Percentiles rank a stretch among this genome's conserved stretches.
Evolutionary conservation across 2,329 filamentous ascomycete genomes (phyloP).

Genomic region (Chaetothyriales sp.): DNA sequence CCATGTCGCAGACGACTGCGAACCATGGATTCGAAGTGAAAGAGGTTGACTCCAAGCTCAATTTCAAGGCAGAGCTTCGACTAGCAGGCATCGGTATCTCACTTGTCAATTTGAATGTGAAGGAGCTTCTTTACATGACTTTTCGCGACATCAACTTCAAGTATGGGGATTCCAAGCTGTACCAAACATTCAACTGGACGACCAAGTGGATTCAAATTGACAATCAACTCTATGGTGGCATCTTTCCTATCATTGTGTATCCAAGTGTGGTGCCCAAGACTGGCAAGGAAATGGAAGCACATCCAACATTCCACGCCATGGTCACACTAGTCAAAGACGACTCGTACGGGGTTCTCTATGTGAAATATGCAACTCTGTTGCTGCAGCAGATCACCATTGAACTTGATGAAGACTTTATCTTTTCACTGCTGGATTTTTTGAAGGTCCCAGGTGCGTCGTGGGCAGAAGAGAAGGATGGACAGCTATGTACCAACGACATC

Average conservation of each 20-base stretch:
- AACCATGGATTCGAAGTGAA: conserved; percentile 82
- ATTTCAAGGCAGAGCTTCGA: conserved; percentile 76
- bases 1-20: conserved; percentile 43
- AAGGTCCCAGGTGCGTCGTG: conserved; percentile 85
- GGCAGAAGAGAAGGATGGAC: conserved; percentile 69
- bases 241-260: conserved; percentile 94
- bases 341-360: conserved; percentile 92
- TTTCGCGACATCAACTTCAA: conserved; percentile 82
- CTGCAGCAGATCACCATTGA: conserved; percentile 97
- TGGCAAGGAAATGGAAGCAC: conserved; percentile 87
- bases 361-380: conserved; percentile 91
- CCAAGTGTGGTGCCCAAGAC: conserved; percentile 96
- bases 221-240: conserved; percentile 94
- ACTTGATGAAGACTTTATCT: conserved; percentile 95
- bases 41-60: conserved; percentile 73
- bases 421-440: conserved; percentile 84
- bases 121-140: conserved; percentile 85
- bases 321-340: conserved; percentile 94
- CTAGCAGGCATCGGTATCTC: conserved; percentile 87
- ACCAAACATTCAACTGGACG: conserved; percentile 78
- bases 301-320: conserved; percentile 85
- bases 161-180: conserved; percentile 82
- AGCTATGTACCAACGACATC: conserved; percentile 74
- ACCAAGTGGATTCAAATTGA: conserved; percentile 99
- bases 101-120: conserved; percentile 80